Percentiles rank a stretch among this genome's conserved stretches.
Conservation (phyloP, 345 rosid species). For the Odontarrhena argentea region DNA sequence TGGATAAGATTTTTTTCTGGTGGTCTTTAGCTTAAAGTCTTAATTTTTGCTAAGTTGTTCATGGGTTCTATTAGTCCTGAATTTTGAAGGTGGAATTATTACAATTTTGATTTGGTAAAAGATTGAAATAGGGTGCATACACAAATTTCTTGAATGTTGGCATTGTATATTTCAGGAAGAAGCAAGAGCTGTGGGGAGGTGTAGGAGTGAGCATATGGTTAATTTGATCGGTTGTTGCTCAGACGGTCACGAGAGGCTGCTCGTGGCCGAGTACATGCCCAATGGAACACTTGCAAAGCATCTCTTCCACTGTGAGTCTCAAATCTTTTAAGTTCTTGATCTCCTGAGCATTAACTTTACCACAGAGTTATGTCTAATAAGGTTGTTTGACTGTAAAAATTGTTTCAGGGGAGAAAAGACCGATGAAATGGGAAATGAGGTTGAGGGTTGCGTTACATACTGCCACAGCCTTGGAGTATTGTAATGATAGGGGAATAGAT, state of each 20-base stretch:
- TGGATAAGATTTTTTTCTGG: conserved; percentile 4
- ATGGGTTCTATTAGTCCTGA: not conserved
- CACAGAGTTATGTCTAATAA: not conserved
- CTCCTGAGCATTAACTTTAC: not conserved
- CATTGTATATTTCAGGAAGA: conserved; percentile 62
- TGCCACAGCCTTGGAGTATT: conserved; percentile 86
- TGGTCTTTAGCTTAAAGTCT: not conserved
- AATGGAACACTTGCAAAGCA: conserved; percentile 91
- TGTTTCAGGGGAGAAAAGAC: conserved; percentile 84
- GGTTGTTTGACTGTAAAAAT: not conserved
- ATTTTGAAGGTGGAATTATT: conserved; percentile 6
- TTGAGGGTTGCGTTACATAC: conserved; percentile 80
- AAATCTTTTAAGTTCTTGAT: not conserved
- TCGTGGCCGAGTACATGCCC: conserved; percentile 93
- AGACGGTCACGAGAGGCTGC: conserved; percentile 85
- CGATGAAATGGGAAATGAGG: conserved; percentile 99
- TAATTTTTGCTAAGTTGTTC: conserved; percentile 3
- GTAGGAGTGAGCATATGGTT: conserved; percentile 85
- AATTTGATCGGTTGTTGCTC: conserved; percentile 91
- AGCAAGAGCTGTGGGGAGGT: conserved; percentile 79
- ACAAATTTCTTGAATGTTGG: conserved; percentile 7
- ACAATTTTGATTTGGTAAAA: conserved; percentile 1
- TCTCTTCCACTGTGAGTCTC: conserved; percentile 82
- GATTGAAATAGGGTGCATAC: conserved; percentile 6
- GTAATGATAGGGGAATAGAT: conserved; percentile 77